phyloP scores from a whole-genome alignment of 2,329 filamentous ascomycete species.

The Cytospora chrysosperma region DNA sequence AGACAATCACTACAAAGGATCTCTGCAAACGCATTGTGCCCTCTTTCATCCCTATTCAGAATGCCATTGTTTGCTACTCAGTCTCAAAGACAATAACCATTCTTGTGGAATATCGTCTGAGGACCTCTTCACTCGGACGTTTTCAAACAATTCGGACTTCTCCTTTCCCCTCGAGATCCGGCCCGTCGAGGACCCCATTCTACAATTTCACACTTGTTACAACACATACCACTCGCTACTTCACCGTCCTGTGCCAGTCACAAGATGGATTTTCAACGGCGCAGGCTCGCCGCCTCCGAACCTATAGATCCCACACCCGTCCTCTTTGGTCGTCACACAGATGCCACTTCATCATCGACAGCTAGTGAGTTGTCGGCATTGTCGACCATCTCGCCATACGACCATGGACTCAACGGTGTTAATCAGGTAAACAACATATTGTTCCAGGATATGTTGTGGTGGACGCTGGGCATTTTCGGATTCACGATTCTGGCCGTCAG shows the following conservation, averaged over 20 bases:
- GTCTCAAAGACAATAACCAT: conserved; percentile 20
- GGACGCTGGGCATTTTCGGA: conserved; percentile 56
- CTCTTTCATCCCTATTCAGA: conserved; percentile 11
- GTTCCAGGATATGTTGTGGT: conserved; percentile 59
- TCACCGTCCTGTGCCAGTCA: not conserved
- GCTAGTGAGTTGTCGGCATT: conserved; percentile 35
- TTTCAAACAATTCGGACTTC: conserved; percentile 9
- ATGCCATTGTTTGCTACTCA: conserved; percentile 19
- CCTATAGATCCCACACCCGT: conserved; percentile 15
- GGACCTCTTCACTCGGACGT: conserved; percentile 1
- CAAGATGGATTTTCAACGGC: conserved; percentile 35
- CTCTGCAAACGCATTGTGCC: conserved; percentile 3
- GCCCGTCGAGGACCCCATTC: not conserved
- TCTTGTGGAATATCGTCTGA: conserved; percentile 6
- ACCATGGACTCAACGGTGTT: conserved; percentile 58
- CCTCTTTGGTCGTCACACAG: conserved; percentile 12
- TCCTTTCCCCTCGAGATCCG: conserved; percentile 4
- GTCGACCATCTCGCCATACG: conserved; percentile 55
- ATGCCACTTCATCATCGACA: conserved; percentile 8
- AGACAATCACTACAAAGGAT: conserved; percentile 16
- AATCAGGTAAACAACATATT: conserved; percentile 57
- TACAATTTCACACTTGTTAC: not conserved
- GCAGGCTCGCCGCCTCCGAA: conserved; percentile 32
- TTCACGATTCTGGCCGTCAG: conserved; percentile 54
- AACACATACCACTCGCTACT: not conserved